Evolutionary conservation across 495 filamentous ascomycete genomes (phyloP).

Genomic region (Penicillium simplicissimum): DNA sequence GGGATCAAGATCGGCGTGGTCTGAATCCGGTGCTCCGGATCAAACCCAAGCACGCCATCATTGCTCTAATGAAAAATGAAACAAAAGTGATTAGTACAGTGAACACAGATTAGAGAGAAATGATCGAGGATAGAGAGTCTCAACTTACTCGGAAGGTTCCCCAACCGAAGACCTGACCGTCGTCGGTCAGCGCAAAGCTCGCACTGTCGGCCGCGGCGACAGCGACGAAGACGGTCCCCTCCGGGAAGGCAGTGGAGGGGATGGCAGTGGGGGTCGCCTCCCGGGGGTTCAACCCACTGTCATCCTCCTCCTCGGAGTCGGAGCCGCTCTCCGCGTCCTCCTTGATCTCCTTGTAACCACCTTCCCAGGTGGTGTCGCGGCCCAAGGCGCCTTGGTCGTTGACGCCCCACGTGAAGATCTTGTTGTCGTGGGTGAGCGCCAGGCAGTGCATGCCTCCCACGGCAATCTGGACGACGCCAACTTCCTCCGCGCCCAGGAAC

Average conservation of each 20-base stretch:
- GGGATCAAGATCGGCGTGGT: slow-evolving; percentile 50
- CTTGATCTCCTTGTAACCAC: slow-evolving; percentile 60
- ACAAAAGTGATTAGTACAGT: not conserved
- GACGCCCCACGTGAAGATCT: slow-evolving; percentile 67
- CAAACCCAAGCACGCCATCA: slow-evolving; percentile 60
- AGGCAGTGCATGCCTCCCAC: slow-evolving; percentile 66
- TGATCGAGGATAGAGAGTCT: not conserved
- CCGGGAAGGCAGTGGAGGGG: slow-evolving; percentile 50
- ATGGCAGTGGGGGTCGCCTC: slow-evolving; percentile 63
- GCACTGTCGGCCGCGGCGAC: slow-evolving; percentile 65
- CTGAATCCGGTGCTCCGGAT: slow-evolving; percentile 44
- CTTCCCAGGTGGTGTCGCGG: slow-evolving; percentile 60
- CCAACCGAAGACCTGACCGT: slow-evolving; percentile 69
- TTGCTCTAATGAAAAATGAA: slow-evolving; percentile 43
- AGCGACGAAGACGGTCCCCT: slow-evolving; percentile 56
- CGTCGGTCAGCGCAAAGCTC: slow-evolving; percentile 65
- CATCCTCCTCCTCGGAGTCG: slow-evolving; percentile 55
- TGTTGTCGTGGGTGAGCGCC: slow-evolving; percentile 62
- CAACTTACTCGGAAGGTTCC: slow-evolving; percentile 65
- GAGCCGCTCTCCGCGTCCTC: slow-evolving; percentile 52
- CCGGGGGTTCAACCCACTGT: slow-evolving; percentile 58
- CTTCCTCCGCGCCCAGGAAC: slow-evolving; percentile 54
- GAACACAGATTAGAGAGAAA: slow-evolving; percentile 19
- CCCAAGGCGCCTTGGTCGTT: slow-evolving; percentile 69
- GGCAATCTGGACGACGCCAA: slow-evolving; percentile 63